These are phyloP conservation scores for Pezicula radicicola DNA, from an alignment of 2,329 filamentous ascomycete species.

Conservation along the genomic window DNA sequence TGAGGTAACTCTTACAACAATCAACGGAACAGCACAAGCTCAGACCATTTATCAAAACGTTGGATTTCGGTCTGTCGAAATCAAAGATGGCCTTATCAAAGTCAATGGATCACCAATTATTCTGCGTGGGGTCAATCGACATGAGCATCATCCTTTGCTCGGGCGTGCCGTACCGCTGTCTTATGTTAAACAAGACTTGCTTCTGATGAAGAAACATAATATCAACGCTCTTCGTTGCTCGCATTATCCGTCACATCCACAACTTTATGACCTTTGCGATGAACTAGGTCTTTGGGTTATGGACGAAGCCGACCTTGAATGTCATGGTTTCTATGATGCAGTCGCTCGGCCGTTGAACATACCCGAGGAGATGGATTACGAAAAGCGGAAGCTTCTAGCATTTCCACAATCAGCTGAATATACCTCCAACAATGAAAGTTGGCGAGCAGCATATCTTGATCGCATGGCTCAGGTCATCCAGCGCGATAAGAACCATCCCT, in stretches of 20 bases:
- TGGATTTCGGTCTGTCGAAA: constrained; percentile 63
- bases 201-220: constrained; percentile 69
- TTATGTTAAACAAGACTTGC: constrained; percentile 58
- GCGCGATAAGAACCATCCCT: constrained; percentile 68
- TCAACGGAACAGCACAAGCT: constrained; percentile 14
- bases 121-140: constrained; percentile 64
- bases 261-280: constrained; percentile 57
- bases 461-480: constrained; percentile 61
- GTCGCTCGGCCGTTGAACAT: constrained; percentile 47
- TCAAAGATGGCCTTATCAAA: constrained; percentile 55
- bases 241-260: constrained; percentile 64
- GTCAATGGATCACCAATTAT: constrained; percentile 62
- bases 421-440: constrained; percentile 58
- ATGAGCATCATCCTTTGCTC: constrained; percentile 63
- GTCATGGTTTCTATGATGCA: constrained; percentile 43
- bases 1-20: constrained; percentile 39
- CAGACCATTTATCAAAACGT: constrained; percentile 44
- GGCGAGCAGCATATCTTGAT: constrained; percentile 65
- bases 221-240: constrained; percentile 68
- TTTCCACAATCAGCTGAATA: constrained; percentile 53
- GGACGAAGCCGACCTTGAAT: constrained; percentile 49
- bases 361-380: constrained; percentile 54
- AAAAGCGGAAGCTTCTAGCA: constrained; percentile 55
- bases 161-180: constrained; percentile 49
- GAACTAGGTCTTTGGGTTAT: constrained; percentile 65